Evolutionary conservation across 2,329 filamentous ascomycete genomes (phyloP).

Genomic region (Paraphaeosphaeria minitans): DNA sequence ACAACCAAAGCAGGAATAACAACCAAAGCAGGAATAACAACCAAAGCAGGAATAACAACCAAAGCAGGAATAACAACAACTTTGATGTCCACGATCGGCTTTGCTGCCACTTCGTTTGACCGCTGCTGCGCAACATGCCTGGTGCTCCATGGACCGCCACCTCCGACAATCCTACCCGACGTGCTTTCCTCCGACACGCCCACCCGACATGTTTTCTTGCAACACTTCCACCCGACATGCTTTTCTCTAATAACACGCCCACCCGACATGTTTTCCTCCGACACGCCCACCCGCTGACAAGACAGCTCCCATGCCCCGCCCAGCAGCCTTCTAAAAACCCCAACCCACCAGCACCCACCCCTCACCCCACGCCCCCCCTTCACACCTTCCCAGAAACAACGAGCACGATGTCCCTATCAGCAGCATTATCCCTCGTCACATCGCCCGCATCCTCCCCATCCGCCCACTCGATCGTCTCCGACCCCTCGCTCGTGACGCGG

Average conservation of each 20-base stretch:
- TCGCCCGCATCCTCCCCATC: slow-evolving; percentile 29
- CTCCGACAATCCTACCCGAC: slow-evolving; percentile 2
- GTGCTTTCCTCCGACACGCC: neutral
- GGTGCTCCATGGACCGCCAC: neutral
- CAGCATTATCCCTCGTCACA: slow-evolving; percentile 15
- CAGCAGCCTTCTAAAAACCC: neutral
- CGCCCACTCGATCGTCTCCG: slow-evolving; percentile 31
- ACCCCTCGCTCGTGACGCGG: slow-evolving; percentile 24
- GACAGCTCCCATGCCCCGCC: neutral
- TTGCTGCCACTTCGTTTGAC: neutral
- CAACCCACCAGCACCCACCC: neutral
- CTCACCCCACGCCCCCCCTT: slow-evolving; percentile 1
- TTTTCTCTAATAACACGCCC: no score
- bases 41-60: no score
- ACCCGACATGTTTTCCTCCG: neutral
- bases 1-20: no score
- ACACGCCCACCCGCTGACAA: neutral
- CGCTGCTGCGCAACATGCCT: neutral
- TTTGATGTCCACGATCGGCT: neutral
- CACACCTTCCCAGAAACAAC: slow-evolving; percentile 22
- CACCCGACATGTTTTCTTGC: no score
- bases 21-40: no score
- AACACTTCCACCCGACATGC: neutral
- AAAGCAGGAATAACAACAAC: no score
- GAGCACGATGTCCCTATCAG: slow-evolving; percentile 31